phyloP scores from a whole-genome alignment of 2,329 filamentous ascomycete species.

The Torrubiellomyces zombiae region DNA sequence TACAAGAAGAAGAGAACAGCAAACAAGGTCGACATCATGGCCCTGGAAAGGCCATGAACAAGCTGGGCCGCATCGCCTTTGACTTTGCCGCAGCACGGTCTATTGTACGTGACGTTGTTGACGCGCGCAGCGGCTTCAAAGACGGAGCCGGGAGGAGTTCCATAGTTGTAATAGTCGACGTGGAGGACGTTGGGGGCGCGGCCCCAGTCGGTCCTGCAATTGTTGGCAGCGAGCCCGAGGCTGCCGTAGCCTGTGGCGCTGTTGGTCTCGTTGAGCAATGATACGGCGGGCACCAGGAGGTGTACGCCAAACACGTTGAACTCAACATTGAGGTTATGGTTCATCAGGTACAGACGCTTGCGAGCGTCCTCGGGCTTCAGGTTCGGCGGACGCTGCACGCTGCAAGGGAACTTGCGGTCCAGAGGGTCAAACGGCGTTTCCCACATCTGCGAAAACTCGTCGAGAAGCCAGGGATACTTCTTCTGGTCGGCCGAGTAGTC shows the following conservation, averaged over 20 bases:
- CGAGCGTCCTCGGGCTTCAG: conserved; percentile 36
- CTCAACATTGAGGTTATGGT: conserved; percentile 80
- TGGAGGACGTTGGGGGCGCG: conserved; percentile 62
- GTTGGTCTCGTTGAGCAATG: conserved; percentile 57
- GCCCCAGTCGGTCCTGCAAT: conserved; percentile 46
- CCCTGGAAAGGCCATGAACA: too few relatives aligned
- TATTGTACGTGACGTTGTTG: conserved; percentile 61
- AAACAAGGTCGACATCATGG: too few relatives aligned
- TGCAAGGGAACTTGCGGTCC: conserved; percentile 56
- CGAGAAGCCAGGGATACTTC: conserved; percentile 65
- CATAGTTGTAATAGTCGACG: conserved; percentile 72
- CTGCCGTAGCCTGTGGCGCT: conserved; percentile 46
- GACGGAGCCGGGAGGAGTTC: conserved; percentile 49
- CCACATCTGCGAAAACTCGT: conserved; percentile 80
- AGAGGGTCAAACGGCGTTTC: conserved; percentile 72
- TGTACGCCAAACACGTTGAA: conserved; percentile 47
- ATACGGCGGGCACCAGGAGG: conserved; percentile 56
- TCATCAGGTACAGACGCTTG: conserved; percentile 61
- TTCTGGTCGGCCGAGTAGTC: conserved; percentile 73
- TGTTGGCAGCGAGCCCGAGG: conserved; percentile 44
- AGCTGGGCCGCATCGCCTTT: too few relatives aligned
- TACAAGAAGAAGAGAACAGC: too few relatives aligned
- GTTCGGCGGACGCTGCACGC: conserved; percentile 56
- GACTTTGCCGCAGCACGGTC: too few relatives aligned
- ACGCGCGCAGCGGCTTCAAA: conserved; percentile 54